Evolutionary conservation across 108 stramenopile species (phyloP), one percentile per base, ranked within the genome.

Genomic region (Cylindrotheca closterium): DNA sequence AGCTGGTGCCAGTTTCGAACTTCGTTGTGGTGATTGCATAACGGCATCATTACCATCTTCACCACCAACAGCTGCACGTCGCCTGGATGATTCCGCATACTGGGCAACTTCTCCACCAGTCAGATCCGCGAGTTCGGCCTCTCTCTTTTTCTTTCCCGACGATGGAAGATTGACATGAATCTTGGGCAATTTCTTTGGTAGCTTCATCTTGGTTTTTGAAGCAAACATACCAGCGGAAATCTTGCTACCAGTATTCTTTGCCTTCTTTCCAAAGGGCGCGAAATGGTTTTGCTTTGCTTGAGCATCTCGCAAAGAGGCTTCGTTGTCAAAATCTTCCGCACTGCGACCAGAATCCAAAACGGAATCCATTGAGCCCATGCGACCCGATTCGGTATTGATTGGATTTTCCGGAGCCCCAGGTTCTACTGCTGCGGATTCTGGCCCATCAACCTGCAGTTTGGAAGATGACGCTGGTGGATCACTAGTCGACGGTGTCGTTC

Each of bases 41-140:
- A 10, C 10, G 37, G 37, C 37, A 42, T 42, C 37, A 15, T 42
- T 42, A 15, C 37, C 37, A 7, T 15, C 7, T 8, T 27, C 54
- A n/a, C 15, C 53, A 19, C 51, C 27, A 10, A 37, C 63, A 19
- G 21, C 8, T 1, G 52, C 52, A 8, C 68, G 68, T 2, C 68
- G 47, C 27, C 19, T 33, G n/a, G 68, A 69, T 27, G 58, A 30
- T 53, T 69, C 58, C 4, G 68, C 68, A 42, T 69, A 49, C 34
- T 45, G 58, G 1, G 58, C 58, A 42, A 69, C 23, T 7, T 10
- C 2, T 1, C 50, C 50, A 37, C 32, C 28, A 59, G 50, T 47
- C 0, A 30, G 29, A 12, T 52, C 49, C 15, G 37, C 7, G n/a
- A 69, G 25, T 28, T 69, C 68, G 4, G 47, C 51, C 51, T 60